A percentile compares a stretch with the other conserved stretches of the same genome.
These are phyloP conservation scores for Balansia obtecta DNA, from an alignment of 2,329 filamentous ascomycete species.

Conservation along the genomic window DNA sequence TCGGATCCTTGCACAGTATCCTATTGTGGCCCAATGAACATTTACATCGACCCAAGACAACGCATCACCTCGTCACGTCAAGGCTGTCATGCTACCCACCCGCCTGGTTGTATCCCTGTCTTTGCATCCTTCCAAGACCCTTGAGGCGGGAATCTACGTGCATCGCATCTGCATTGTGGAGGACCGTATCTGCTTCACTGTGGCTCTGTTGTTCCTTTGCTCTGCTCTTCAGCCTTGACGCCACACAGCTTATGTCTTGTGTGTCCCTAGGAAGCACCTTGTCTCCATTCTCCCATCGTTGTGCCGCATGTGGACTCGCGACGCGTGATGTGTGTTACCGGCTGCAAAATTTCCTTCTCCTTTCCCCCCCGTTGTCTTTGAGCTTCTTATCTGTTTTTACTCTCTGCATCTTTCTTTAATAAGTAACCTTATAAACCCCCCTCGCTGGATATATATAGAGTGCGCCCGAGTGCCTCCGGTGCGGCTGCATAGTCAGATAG, in stretches of 20 bases:
- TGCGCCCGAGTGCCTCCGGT: no score
- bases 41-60: neutral
- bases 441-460: neutral
- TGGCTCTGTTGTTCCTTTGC: neutral
- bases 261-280: constrained; percentile 1
- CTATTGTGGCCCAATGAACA: neutral
- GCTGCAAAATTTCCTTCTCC: neutral
- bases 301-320: constrained; percentile 6
- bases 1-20: neutral
- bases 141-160: neutral
- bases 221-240: neutral
- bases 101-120: neutral
- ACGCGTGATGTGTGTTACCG: constrained; percentile 6
- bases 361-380: neutral
- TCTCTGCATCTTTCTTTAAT: neutral
- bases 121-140: neutral
- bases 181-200: no score
- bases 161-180: neutral
- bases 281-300: constrained; percentile 1
- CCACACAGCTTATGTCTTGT: neutral
- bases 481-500: neutral
- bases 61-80: neutral
- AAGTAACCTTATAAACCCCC: neutral
- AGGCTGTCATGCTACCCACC: neutral
- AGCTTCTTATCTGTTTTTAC: neutral